Evolutionary conservation across 805 yeast species (phyloP).

Genomic region (Candida berthetii): DNA sequence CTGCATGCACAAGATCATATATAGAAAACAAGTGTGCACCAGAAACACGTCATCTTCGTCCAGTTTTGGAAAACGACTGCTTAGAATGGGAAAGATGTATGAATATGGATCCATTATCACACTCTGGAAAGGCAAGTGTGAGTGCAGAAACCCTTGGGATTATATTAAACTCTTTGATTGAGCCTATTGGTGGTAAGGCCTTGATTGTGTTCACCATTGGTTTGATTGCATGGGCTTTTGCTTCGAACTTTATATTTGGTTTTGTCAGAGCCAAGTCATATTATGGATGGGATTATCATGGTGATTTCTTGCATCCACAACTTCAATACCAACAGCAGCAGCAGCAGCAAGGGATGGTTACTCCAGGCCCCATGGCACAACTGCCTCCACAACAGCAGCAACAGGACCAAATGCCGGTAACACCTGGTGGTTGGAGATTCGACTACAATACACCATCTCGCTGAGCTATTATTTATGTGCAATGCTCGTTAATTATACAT

Average conservation of each 20-base stretch:
- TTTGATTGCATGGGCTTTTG: conserved; percentile 41
- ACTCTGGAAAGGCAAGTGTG: conserved; percentile 46
- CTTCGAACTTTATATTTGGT: conserved; percentile 61
- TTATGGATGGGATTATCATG: conserved; percentile 24
- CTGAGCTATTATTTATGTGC: background rate
- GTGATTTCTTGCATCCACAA: background rate
- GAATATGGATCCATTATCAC: conserved; percentile 40
- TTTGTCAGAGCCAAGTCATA: conserved; percentile 49
- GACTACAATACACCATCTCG: background rate
- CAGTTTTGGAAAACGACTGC: conserved; percentile 54
- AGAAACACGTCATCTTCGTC: conserved; percentile 35
- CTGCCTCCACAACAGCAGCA: conserved; percentile 2
- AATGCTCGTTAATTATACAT: no score
- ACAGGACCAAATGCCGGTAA: background rate
- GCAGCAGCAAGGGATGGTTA: background rate
- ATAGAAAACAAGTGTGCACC: conserved; percentile 52
- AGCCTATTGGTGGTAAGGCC: conserved; percentile 62
- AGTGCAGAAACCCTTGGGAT: conserved; percentile 60
- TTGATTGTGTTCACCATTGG: conserved; percentile 35
- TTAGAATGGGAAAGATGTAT: conserved; percentile 61
- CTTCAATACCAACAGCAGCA: conserved; percentile 3
- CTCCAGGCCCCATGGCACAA: background rate
- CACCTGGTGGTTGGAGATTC: background rate
- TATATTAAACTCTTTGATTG: conserved; percentile 54
- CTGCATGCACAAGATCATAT: conserved; percentile 46